Percentiles rank a stretch among this genome's conserved stretches.
Evolutionary conservation across 2,329 filamentous ascomycete genomes (phyloP).

Genomic region (Calonectria hawksworthii): DNA sequence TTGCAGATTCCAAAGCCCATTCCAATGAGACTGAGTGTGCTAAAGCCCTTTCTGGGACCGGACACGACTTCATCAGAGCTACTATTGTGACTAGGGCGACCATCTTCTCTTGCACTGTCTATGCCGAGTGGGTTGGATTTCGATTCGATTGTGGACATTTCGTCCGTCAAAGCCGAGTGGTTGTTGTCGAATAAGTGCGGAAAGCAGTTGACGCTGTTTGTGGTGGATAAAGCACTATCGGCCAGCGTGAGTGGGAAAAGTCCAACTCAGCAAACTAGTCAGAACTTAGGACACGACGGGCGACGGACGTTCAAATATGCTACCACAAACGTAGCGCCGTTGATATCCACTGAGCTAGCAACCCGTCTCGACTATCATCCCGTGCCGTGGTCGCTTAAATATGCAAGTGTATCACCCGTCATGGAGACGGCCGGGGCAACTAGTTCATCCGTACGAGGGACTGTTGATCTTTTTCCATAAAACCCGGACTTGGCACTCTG

Average conservation of each 20-base stretch:
- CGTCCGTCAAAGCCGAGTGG: neutral
- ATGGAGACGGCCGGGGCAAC: neutral
- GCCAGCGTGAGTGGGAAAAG: no score
- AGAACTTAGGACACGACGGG: no score
- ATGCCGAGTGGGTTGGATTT: neutral
- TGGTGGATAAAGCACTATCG: no score
- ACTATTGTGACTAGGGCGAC: neutral
- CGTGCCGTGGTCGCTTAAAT: neutral
- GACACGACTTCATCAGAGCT: neutral
- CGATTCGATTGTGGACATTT: no score
- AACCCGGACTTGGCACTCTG: neutral
- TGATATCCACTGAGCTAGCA: neutral
- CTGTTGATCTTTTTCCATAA: neutral
- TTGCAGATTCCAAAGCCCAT: conserved; percentile 7
- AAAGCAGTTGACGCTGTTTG: neutral
- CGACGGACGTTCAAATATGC: no score
- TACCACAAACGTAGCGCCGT: no score
- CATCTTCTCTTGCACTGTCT: neutral
- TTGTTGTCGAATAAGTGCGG: neutral
- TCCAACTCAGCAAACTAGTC: neutral
- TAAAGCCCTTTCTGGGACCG: neutral
- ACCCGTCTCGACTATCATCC: neutral
- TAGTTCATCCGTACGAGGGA: neutral
- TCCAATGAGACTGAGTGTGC: neutral
- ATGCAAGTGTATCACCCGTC: neutral